These are phyloP conservation scores for Phytophthora foliorum DNA, from an alignment of 352 stramenopile genomes.

Conservation along the genomic window DNA sequence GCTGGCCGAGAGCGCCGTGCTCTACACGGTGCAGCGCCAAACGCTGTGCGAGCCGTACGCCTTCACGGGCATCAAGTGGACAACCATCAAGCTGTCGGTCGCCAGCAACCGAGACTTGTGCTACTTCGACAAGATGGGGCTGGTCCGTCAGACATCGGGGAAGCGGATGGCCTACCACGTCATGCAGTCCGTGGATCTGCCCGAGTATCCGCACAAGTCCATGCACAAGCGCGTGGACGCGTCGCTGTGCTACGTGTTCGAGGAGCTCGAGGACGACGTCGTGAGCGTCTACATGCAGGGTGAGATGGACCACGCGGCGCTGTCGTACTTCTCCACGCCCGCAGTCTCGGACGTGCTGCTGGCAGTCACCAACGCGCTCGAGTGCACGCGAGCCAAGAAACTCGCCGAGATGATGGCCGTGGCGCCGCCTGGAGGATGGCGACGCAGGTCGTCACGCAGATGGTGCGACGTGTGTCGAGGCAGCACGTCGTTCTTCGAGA, in stretches of 20 bases:
- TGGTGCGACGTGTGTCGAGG: slow-evolving; percentile 46
- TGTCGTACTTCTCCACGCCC: slow-evolving; percentile 41
- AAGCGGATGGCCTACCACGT: slow-evolving; percentile 54
- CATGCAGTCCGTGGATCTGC: slow-evolving; percentile 53
- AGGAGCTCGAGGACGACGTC: slow-evolving; percentile 41
- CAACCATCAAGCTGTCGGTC: slow-evolving; percentile 44
- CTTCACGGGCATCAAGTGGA: slow-evolving; percentile 60
- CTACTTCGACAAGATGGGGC: slow-evolving; percentile 60
- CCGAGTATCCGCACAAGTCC: slow-evolving; percentile 38
- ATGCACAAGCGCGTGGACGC: slow-evolving; percentile 35
- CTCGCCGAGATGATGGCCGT: slow-evolving; percentile 37
- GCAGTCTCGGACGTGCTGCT: slow-evolving; percentile 39
- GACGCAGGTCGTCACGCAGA: slow-evolving; percentile 25
- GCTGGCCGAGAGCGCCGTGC: slow-evolving; percentile 46
- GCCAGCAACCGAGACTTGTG: slow-evolving; percentile 53
- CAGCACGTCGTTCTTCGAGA: slow-evolving; percentile 41
- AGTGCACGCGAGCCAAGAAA: slow-evolving; percentile 49
- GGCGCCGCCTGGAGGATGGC: slow-evolving; percentile 11
- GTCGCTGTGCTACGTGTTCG: slow-evolving; percentile 52
- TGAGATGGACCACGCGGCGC: slow-evolving; percentile 26
- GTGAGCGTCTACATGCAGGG: slow-evolving; percentile 54
- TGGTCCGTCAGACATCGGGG: slow-evolving; percentile 40
- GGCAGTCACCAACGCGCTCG: slow-evolving; percentile 33
- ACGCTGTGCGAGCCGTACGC: slow-evolving; percentile 41
- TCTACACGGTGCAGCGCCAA: slow-evolving; percentile 43